phyloP scores from a whole-genome alignment of 805 yeast genomes.

The Pichia gijzeniarum region DNA sequence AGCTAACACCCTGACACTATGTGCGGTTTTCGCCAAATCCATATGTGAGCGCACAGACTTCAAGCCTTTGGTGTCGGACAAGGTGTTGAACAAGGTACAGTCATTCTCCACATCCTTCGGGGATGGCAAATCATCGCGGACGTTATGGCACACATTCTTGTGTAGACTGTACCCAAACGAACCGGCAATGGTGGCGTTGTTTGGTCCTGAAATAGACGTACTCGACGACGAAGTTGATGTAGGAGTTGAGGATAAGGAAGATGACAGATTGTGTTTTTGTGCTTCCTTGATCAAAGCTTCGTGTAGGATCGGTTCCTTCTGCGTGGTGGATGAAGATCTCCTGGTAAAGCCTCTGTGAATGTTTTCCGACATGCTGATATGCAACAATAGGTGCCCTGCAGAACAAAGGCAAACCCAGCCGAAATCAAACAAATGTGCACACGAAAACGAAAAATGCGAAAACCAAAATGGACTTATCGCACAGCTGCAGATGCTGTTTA shows the following conservation, averaged over 20 bases:
- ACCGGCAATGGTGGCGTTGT: background rate
- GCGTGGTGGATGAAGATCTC: slow-evolving; percentile 1
- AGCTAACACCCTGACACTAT: slow-evolving; percentile 72
- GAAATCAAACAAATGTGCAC: too few relatives aligned
- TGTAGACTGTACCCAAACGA: background rate
- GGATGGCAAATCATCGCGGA: background rate
- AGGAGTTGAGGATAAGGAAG: background rate
- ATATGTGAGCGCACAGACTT: slow-evolving; percentile 61
- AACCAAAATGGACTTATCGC: too few relatives aligned
- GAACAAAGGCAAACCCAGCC: too few relatives aligned
- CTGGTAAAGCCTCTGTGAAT: background rate
- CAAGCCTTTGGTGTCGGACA: slow-evolving; percentile 29
- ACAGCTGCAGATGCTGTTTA: too few relatives aligned
- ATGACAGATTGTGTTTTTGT: background rate
- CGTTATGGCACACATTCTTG: background rate
- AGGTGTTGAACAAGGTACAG: slow-evolving; percentile 5
- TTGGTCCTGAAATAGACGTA: background rate
- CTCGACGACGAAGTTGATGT: background rate
- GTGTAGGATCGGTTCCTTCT: slow-evolving; percentile 10
- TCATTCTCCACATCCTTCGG: slow-evolving; percentile 6
- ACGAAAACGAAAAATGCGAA: too few relatives aligned
- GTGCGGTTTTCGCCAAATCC: slow-evolving; percentile 72
- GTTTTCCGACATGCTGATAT: background rate
- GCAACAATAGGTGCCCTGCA: background rate
- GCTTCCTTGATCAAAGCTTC: slow-evolving; percentile 4